phyloP scores from a whole-genome alignment of 2,329 filamentous ascomycete species.

The Simplicillium sp. region DNA sequence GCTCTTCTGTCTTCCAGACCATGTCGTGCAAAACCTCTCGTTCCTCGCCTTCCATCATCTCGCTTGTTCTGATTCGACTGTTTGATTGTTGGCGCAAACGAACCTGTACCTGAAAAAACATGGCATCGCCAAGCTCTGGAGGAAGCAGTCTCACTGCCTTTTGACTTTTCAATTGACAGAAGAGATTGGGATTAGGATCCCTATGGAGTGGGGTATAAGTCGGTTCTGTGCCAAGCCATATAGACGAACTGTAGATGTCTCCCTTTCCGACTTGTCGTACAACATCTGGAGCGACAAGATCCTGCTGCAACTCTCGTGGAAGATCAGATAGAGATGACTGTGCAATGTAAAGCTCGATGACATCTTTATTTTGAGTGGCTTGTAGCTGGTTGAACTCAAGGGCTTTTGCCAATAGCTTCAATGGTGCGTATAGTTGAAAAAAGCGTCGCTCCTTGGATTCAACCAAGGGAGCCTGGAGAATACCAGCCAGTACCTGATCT shows the following conservation, averaged over 20 bases:
- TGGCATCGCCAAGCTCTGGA: conserved; percentile 49
- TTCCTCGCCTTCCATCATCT: conserved; percentile 87
- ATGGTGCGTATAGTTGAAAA: conserved; percentile 47
- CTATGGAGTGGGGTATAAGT: conserved; percentile 87
- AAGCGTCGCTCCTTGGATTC: conserved; percentile 27
- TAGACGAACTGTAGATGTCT: conserved; percentile 76
- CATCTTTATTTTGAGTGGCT: conserved; percentile 10
- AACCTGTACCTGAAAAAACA: conserved; percentile 50
- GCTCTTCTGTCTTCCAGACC: conserved; percentile 50
- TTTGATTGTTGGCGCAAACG: conserved; percentile 27
- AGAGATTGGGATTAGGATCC: conserved; percentile 90
- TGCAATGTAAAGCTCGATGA: conserved; percentile 66
- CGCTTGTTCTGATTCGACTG: conserved; percentile 57
- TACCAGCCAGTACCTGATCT: conserved; percentile 20
- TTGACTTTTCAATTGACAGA: conserved; percentile 66
- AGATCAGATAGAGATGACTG: conserved; percentile 67
- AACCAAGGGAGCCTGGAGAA: conserved; percentile 17
- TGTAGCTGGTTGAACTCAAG: conserved; percentile 33
- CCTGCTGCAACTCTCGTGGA: conserved; percentile 49
- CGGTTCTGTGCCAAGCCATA: conserved; percentile 82
- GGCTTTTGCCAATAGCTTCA: conserved; percentile 55
- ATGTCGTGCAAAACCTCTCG: conserved; percentile 53
- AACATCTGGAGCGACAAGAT: conserved; percentile 59
- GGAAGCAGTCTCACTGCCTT: conserved; percentile 67
- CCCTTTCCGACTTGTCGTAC: conserved; percentile 58